phyloP scores from a whole-genome alignment of 2,329 filamentous ascomycete species.

The Aureobasidium namibiae region DNA sequence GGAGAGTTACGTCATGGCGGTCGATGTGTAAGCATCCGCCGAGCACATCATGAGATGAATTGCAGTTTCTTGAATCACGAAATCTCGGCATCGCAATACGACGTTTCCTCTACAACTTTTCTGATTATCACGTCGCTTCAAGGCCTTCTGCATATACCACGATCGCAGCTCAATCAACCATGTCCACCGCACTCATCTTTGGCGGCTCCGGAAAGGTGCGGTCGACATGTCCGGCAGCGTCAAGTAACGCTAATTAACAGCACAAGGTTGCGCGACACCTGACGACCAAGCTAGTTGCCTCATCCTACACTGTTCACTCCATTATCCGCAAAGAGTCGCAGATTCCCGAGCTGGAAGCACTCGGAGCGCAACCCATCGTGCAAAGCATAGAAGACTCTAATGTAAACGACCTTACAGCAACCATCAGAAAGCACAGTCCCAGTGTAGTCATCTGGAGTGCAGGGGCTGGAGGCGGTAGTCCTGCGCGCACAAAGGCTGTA shows the following conservation, averaged over 20 bases:
- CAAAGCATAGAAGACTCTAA: conserved; percentile 35
- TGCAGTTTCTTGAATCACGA: neutral
- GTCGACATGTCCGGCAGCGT: neutral
- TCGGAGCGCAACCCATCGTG: conserved; percentile 37
- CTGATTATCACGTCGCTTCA: neutral
- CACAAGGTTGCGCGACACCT: conserved; percentile 27
- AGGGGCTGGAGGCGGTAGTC: conserved; percentile 29
- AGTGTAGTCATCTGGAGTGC: conserved; percentile 26
- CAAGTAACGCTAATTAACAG: neutral
- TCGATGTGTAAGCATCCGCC: neutral
- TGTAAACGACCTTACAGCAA: conserved; percentile 30
- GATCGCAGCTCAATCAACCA: neutral
- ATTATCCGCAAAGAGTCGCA: conserved; percentile 29
- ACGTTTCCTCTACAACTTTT: neutral
- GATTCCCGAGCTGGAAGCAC: conserved; percentile 26
- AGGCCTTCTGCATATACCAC: neutral
- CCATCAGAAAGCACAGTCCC: conserved; percentile 30
- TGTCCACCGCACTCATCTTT: conserved; percentile 23
- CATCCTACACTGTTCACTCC: conserved; percentile 24
- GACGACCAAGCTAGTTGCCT: conserved; percentile 22
- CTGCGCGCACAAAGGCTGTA: conserved; percentile 49
- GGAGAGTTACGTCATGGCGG: neutral
- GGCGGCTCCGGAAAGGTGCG: conserved; percentile 25
- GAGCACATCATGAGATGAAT: neutral
- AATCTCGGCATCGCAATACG: neutral